Percentiles rank a stretch among this genome's conserved stretches.
Conservation (phyloP, 2,329 filamentous ascomycete genomes). For the Arthrobotrys iridis region DNA sequence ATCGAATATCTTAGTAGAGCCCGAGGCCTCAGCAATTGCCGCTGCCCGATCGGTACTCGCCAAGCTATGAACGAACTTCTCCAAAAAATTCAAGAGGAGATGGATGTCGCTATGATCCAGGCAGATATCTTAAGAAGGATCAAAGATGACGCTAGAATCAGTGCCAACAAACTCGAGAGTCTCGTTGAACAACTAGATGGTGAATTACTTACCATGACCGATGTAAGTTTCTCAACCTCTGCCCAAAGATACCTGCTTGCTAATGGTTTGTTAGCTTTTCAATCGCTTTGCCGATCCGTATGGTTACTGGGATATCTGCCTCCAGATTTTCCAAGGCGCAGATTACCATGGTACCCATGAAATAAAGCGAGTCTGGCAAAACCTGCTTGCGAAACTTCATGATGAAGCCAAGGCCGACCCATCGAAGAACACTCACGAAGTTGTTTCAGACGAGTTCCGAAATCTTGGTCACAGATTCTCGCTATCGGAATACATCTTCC, state of each 20-base stretch:
- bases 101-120: conserved; percentile 94
- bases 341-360: conserved; percentile 89
- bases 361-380: conserved; percentile 84
- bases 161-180: conserved; percentile 70
- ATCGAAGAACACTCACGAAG: conserved; percentile 72
- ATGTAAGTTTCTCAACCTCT: conserved; percentile 68
- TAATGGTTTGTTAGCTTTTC: conserved; percentile 74
- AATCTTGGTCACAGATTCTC: conserved; percentile 73
- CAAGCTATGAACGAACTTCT: conserved; percentile 85
- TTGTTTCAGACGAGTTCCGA: conserved; percentile 72
- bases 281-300: conserved; percentile 91
- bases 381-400: conserved; percentile 78
- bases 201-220: conserved; percentile 78
- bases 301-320: conserved; percentile 90
- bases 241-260: conserved; percentile 47
- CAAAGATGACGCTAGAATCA: conserved; percentile 75
- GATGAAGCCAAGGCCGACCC: conserved; percentile 64
- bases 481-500: conserved; percentile 74
- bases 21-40: conserved; percentile 89
- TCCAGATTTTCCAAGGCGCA: conserved; percentile 89
- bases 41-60: conserved; percentile 77
- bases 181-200: conserved; percentile 77
- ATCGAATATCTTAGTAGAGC: conserved; percentile 91
- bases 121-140: conserved; percentile 86
- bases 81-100: conserved; percentile 82